Base-by-base conservation (phyloP, 2,329 filamentous ascomycete genomes). In the Fusarium aywerte region DNA sequence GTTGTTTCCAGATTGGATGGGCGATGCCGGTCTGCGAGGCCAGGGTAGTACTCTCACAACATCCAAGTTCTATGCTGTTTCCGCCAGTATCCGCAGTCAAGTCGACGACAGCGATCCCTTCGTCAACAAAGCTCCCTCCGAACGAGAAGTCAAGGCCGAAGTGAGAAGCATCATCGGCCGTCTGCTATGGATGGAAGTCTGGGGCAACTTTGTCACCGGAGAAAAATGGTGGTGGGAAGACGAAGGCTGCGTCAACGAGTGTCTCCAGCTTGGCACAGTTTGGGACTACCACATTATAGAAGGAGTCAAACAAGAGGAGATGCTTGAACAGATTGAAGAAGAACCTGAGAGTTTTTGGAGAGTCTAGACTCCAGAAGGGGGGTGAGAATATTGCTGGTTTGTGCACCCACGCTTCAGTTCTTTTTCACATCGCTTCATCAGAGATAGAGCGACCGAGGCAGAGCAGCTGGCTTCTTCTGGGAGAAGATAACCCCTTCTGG, bases 211-310 rank as follows among this genome's bases (percentile, higher is more conserved):
- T 59, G 81, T 87, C 10, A 80, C 79, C 4, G 80, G 80, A 0
- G 75, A 81, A 7, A 77, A 73, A 40, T 89, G 86, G 86, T 90
- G 87, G 87, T 89, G 87, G 87, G 85, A 89, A 39, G 83, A 88
- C 31, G 75, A 78, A 13, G 80, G 76, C 2, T 86, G 85, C 57
- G 76, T 87, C 3, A 79, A 83, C 38, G 87, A 89, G 73, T 89
- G 87, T 61, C 71, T 82, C 16, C 76, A 81, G 54, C 72, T 84
- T 62, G 82, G 82, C 6, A 89, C 87, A 1, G 80, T 81, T 54
- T 89, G 86, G 85, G 84, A 88, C 65, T 89, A 87, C 69, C 82
- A 82, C 50, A 76, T 86, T 20, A 84, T 89, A 58, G 81, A 86
- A 55, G 86, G 83, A 2, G 80, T 87, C 27, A 88, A 86, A 69